A percentile compares a stretch with the other conserved stretches of the same genome.
Evolutionary conservation across 2,329 filamentous ascomycete genomes (phyloP).

Genomic region (Venturia pyrina): DNA sequence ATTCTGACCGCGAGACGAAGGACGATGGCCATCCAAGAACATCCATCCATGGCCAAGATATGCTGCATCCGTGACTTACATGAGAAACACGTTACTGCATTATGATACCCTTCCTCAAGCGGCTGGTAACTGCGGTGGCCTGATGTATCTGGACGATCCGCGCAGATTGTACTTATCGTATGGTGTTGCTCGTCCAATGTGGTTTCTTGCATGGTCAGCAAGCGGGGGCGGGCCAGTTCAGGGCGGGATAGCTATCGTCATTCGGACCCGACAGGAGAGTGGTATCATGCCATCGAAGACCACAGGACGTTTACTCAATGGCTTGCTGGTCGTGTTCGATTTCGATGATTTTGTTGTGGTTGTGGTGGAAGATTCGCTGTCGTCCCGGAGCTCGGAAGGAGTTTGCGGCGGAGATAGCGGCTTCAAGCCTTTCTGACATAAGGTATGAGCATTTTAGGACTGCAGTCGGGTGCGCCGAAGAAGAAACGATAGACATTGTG

Average conservation of each 20-base stretch:
- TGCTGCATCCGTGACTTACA: background rate
- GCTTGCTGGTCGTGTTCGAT: no score
- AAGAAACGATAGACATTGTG: no score
- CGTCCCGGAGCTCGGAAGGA: no score
- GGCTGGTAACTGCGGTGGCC: background rate
- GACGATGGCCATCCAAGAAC: background rate
- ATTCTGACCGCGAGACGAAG: no score
- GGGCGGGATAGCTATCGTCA: background rate
- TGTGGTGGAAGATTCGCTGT: no score
- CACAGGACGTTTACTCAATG: background rate
- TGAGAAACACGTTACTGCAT: background rate
- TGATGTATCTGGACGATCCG: background rate
- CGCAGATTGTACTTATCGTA: background rate
- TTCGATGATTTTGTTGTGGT: background rate
- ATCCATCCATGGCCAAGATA: background rate
- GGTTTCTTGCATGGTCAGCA: background rate
- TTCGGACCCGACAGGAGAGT: background rate
- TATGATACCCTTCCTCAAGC: background rate
- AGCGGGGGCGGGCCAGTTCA: background rate
- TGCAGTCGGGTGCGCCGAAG: no score
- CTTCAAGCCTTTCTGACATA: no score
- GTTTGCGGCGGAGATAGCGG: no score
- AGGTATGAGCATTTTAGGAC: no score
- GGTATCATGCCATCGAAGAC: background rate
- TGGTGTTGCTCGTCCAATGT: background rate